Evolutionary conservation across 371 early-diverging fungal genomes (phyloP).

Genomic region (Mucor racemosus): DNA sequence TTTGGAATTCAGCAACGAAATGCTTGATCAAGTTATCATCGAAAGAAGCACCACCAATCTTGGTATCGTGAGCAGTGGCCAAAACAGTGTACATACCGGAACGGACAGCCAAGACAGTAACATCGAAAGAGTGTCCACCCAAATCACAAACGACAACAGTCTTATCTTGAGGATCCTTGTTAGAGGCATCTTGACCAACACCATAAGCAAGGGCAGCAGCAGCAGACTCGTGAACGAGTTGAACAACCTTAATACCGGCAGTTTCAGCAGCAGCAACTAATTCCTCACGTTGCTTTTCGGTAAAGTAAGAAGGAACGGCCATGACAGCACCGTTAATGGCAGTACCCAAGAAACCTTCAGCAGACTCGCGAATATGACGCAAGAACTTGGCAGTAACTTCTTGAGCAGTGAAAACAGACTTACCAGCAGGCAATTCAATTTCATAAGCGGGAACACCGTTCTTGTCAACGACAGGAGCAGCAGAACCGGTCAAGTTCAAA

Average conservation of each 20-base stretch:
- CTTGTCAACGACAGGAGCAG: conserved; percentile 71
- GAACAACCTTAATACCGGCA: conserved; percentile 90
- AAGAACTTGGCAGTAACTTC: conserved; percentile 83
- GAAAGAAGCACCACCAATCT: conserved; percentile 91
- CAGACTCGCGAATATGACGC: conserved; percentile 83
- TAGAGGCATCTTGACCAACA: conserved; percentile 62
- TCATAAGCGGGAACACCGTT: conserved; percentile 79
- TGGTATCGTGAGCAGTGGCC: conserved; percentile 82
- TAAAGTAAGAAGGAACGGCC: conserved; percentile 95
- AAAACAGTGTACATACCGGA: conserved; percentile 92
- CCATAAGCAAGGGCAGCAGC: conserved; percentile 97
- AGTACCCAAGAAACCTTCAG: conserved; percentile 86
- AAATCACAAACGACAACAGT: conserved; percentile 94
- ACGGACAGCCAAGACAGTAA: conserved; percentile 86
- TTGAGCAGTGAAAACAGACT: conserved; percentile 66
- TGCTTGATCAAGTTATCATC: conserved; percentile 88
- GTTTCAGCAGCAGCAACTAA: conserved; percentile 81
- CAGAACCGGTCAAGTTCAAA: conserved; percentile 55
- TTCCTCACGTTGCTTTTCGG: conserved; percentile 83
- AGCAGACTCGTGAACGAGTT: conserved; percentile 94
- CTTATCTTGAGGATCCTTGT: conserved; percentile 70
- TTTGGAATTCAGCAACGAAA: conserved; percentile 88
- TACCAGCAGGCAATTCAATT: conserved; percentile 68
- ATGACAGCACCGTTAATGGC: conserved; percentile 87
- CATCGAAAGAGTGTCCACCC: conserved; percentile 95